These are phyloP conservation scores for Boechera stricta DNA, from an alignment of 345 rosid species.

Conservation along the genomic window DNA sequence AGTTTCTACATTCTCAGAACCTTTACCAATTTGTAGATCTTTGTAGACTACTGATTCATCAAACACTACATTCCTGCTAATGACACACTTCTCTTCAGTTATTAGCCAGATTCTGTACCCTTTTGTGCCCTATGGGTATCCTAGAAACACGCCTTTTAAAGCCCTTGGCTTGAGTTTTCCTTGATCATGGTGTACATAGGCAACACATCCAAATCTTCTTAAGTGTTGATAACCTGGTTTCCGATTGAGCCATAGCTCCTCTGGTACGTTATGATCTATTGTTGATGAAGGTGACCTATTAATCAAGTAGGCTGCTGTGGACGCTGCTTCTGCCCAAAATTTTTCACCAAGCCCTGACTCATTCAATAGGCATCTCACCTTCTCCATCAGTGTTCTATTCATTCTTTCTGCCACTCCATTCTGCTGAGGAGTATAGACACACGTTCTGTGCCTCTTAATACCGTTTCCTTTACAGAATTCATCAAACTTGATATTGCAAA, in stretches of 20 bases:
- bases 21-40: too few species aligned
- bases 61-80: background rate
- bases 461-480: too few species aligned
- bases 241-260: background rate
- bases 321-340: background rate
- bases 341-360: background rate
- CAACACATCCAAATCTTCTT: rapidly evolving
- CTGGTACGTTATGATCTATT: background rate
- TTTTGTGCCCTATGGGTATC: background rate
- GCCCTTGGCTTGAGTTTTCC: background rate
- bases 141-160: background rate
- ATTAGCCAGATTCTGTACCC: background rate
- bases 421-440: background rate
- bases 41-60: background rate
- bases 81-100: background rate
- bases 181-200: background rate
- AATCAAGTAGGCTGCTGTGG: background rate
- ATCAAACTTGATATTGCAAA: too few species aligned
- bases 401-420: background rate
- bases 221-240: background rate
- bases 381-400: background rate
- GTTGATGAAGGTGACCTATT: rapidly evolving
- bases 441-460: background rate
- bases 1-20: too few species aligned
- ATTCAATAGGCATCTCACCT: background rate